phyloP scores from a whole-genome alignment of 164 flowering plant genomes.

The Dillenia turbinata region DNA sequence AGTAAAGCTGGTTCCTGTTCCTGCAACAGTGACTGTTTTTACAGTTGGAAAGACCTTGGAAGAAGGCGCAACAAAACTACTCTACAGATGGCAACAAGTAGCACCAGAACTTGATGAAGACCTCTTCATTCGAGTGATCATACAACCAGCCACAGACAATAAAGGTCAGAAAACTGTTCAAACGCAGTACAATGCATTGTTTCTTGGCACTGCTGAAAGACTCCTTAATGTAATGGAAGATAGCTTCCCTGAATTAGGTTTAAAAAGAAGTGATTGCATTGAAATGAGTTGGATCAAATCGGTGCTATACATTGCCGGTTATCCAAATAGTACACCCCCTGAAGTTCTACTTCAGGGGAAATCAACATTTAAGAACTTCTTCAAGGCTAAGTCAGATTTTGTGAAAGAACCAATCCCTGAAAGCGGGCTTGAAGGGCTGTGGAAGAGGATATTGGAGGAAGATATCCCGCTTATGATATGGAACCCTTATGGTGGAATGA shows the following conservation, averaged over 20 bases:
- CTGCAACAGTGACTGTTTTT: conserved; percentile 16
- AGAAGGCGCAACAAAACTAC: not conserved
- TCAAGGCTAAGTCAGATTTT: conserved; percentile 1
- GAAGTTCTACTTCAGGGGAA: conserved; percentile 3
- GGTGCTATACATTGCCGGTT: conserved; percentile 2
- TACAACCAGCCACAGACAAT: not conserved
- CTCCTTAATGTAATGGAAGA: not conserved
- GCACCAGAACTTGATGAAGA: conserved; percentile 7
- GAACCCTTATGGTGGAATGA: conserved; percentile 8
- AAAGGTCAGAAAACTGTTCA: not conserved
- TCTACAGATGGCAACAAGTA: conserved; percentile 9
- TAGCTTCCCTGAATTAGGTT: conserved; percentile 9
- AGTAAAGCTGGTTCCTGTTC: conserved; percentile 15
- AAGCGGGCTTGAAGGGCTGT: not conserved
- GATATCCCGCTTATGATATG: not conserved
- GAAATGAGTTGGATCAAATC: conserved; percentile 16
- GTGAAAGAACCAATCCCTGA: not conserved
- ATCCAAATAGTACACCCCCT: not conserved
- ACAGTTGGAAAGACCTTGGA: conserved; percentile 4
- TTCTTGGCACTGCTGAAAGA: not conserved
- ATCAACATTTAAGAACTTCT: not conserved
- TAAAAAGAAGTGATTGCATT: not conserved
- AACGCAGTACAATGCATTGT: conserved; percentile 2
- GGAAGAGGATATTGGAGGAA: not conserved
- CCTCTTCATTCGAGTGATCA: not conserved